Conservation (phyloP, 345 rosid genomes). For the Eucalyptus erythrocorys region DNA sequence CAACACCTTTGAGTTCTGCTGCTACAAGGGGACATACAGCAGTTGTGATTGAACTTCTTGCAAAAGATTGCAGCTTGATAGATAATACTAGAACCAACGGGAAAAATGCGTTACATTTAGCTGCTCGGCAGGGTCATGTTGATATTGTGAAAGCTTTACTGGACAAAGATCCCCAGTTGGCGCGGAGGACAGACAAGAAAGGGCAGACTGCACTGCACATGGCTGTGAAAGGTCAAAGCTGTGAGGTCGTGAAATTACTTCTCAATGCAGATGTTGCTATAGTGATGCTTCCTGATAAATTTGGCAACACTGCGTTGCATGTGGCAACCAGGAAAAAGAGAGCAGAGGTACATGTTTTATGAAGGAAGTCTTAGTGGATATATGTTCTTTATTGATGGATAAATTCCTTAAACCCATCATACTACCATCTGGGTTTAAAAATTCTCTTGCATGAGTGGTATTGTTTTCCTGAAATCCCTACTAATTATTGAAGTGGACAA, state of each 20-base stretch:
- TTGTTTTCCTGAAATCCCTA: not conserved
- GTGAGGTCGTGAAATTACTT: constrained; percentile 1
- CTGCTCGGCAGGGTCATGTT: constrained; percentile 10
- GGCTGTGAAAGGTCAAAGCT: constrained; percentile 16
- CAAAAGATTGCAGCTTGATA: constrained; percentile 2
- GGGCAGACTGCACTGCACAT: constrained; percentile 13
- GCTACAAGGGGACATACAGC: constrained; percentile 6
- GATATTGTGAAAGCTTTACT: constrained; percentile 9
- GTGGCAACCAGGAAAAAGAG: constrained; percentile 13
- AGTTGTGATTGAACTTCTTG: constrained; percentile 2
- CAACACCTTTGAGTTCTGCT: constrained; percentile 3
- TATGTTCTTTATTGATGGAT: not conserved
- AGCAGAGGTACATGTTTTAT: not conserved
- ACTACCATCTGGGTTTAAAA: not conserved
- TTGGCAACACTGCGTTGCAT: constrained; percentile 8
- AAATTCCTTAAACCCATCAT: not conserved
- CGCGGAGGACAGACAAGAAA: constrained; percentile 11
- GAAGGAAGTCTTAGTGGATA: not conserved
- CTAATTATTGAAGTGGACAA: not conserved
- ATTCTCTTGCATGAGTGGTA: not conserved
- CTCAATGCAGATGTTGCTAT: constrained; percentile 10
- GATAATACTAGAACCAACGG: constrained; percentile 4
- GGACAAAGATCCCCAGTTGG: constrained; percentile 5
- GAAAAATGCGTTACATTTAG: constrained; percentile 8
- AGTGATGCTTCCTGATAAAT: constrained; percentile 10